Percentiles rank a stretch among this genome's conserved stretches.
Conservation (phyloP, 2,329 filamentous ascomycete genomes). For the Zymoseptoria pseudotritici region DNA sequence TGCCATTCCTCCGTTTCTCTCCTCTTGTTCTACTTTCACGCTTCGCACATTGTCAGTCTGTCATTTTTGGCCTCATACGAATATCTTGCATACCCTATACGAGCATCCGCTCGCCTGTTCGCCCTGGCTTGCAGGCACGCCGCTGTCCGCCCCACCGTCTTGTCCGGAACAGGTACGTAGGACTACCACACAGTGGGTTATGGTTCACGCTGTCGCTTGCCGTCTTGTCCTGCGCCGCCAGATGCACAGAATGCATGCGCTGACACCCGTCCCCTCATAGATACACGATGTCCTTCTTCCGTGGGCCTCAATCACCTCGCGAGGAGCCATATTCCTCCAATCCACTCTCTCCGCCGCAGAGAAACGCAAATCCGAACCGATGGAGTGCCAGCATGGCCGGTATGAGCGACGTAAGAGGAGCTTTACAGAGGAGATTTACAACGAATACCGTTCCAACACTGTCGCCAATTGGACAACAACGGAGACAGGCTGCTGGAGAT, state of each 20-base stretch:
- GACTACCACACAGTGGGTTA: neutral
- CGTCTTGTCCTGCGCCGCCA: neutral
- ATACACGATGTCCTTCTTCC: slow-evolving; percentile 57
- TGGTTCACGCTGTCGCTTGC: neutral
- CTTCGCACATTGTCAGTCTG: neutral
- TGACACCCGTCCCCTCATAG: neutral
- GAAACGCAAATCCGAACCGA: slow-evolving; percentile 29
- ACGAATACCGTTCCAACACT: slow-evolving; percentile 75
- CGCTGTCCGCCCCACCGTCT: neutral
- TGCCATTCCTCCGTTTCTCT: neutral
- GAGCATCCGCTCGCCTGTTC: neutral
- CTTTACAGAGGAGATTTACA: slow-evolving; percentile 85
- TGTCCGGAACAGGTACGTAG: neutral
- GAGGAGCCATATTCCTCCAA: slow-evolving; percentile 56
- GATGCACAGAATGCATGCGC: neutral
- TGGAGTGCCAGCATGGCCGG: slow-evolving; percentile 29
- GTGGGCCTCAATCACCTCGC: slow-evolving; percentile 67
- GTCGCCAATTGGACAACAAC: slow-evolving; percentile 49
- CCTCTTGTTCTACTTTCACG: neutral
- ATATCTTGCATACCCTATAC: neutral
- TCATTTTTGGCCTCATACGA: neutral
- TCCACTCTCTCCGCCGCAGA: slow-evolving; percentile 44
- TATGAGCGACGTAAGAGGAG: slow-evolving; percentile 64
- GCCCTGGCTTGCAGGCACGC: neutral
- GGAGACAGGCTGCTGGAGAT: slow-evolving; percentile 47